Evolutionary conservation across 1,284 basidiomycete genomes (phyloP), one percentile per base, ranked within the genome.

Genomic region (Melampsora larici-populina): DNA sequence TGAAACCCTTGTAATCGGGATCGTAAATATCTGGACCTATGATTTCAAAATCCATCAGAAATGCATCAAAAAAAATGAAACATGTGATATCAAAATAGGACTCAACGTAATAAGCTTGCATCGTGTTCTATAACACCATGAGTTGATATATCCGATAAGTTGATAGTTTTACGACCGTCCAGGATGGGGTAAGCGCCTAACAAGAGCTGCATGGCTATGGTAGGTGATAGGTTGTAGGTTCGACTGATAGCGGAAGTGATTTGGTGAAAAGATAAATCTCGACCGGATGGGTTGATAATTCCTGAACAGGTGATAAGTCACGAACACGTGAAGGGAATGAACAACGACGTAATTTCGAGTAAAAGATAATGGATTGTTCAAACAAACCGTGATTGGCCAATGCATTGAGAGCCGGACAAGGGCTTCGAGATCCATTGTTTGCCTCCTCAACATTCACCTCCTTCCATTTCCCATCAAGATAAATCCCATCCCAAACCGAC

Each of bases 171-270:
- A 29, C 69, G 74, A 17, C 64, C 66, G 1, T 75, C 71, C 69
- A 73, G 79, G 36, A 80, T 55, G 7, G 70, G 69, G 46, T 64
- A 70, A 63, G 79, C 78, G 4, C 79, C 77, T 21, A 70, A 55
- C 21, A 79, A 40, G 33, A 80, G 72, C 62, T 80, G 80, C 40
- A 79, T 73, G 40, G 79, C 77, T 26, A 80, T n/a, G 1, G 80
- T 79, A 31, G 79, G 79, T 5, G 73, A 33, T 36, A 80, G 80
- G 36, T 80, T 80, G 77, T 80, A 80, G 15, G 79, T 46, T 40
- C 78, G 31, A 29, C 36, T 46, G 15, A 79, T 40, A 0, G 77
- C 73, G 11, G 71, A 65, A 4, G 70, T 31, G 48, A 80, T 64
- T 51, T 78, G 67, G 9, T 29, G 18, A 18, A 77, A 76, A 7